A percentile compares a stretch with the other conserved stretches of the same genome.
Evolutionary conservation across 768 basidiomycete genomes (phyloP).

Genomic region (Clitopilus hobsonii): DNA sequence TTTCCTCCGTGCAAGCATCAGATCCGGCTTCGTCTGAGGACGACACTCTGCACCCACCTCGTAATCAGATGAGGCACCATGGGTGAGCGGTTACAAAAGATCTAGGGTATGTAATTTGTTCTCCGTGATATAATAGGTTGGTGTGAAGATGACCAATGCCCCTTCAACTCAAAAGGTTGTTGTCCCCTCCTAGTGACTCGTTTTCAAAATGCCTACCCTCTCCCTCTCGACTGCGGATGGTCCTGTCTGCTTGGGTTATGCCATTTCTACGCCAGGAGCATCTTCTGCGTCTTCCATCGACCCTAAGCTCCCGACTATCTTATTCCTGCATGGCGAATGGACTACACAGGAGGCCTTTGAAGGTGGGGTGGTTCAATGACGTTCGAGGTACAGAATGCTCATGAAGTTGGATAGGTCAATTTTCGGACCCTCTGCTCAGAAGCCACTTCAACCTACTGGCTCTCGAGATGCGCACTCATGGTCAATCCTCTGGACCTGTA

Average conservation of each 20-base stretch:
- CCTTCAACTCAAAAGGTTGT: not conserved
- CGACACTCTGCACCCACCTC: not conserved
- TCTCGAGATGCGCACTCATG: conserved; percentile 29
- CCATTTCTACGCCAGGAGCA: conserved; percentile 31
- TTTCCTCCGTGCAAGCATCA: not conserved
- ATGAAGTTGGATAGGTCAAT: conserved; percentile 21
- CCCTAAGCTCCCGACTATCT: conserved; percentile 27
- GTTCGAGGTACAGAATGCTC: not conserved
- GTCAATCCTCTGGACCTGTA: conserved; percentile 23
- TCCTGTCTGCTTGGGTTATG: conserved; percentile 24
- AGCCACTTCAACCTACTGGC: conserved; percentile 31
- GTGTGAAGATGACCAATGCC: not conserved
- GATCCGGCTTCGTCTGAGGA: not conserved
- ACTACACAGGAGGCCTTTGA: conserved; percentile 27
- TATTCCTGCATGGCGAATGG: conserved; percentile 34
- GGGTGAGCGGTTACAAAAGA: not conserved
- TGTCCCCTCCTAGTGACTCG: not conserved
- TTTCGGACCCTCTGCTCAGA: conserved; percentile 27
- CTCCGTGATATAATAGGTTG: not conserved
- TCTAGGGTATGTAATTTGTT: not conserved
- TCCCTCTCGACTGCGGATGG: conserved; percentile 24
- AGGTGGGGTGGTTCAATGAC: conserved; percentile 16
- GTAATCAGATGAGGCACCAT: not conserved
- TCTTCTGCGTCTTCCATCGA: conserved; percentile 24
- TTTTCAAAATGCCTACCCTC: conserved; percentile 24